phyloP scores from a whole-genome alignment of 148 eudicot species.

The Rhododendron griersonianum region DNA sequence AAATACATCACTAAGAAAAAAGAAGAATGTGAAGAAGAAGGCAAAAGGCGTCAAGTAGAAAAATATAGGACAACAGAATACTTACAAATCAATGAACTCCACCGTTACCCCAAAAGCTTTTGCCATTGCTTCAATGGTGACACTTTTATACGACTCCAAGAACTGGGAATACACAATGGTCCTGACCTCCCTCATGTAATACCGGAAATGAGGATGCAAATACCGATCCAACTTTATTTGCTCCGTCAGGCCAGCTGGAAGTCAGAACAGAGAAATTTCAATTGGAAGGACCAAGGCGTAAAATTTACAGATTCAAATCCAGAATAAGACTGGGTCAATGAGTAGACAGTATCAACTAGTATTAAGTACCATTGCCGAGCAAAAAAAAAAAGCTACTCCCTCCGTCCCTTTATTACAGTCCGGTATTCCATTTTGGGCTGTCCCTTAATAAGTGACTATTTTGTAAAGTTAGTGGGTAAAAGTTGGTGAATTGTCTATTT shows the following conservation, averaged over 20 bases:
- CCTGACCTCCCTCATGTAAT: slow-evolving; percentile 97
- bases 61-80: slow-evolving; percentile 3
- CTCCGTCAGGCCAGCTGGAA: slow-evolving; percentile 86
- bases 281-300: not conserved
- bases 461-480: too few relatives aligned
- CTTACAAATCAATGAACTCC: slow-evolving; percentile 94
- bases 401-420: too few relatives aligned
- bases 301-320: not conserved
- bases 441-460: too few relatives aligned
- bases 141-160: slow-evolving; percentile 96
- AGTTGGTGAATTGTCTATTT: too few relatives aligned
- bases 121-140: slow-evolving; percentile 96
- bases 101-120: slow-evolving; percentile 92
- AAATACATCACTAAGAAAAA: not conserved
- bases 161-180: slow-evolving; percentile 93
- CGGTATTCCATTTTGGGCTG: too few relatives aligned
- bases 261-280: not conserved
- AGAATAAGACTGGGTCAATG: not conserved
- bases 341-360: not conserved
- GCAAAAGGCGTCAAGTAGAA: not conserved
- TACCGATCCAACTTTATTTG: slow-evolving; percentile 89
- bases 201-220: slow-evolving; percentile 86
- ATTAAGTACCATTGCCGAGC: not conserved
- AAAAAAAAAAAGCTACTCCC: not conserved
- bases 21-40: not conserved